phyloP scores from a whole-genome alignment of 305 asterid species.

The Petunia hybrid region DNA sequence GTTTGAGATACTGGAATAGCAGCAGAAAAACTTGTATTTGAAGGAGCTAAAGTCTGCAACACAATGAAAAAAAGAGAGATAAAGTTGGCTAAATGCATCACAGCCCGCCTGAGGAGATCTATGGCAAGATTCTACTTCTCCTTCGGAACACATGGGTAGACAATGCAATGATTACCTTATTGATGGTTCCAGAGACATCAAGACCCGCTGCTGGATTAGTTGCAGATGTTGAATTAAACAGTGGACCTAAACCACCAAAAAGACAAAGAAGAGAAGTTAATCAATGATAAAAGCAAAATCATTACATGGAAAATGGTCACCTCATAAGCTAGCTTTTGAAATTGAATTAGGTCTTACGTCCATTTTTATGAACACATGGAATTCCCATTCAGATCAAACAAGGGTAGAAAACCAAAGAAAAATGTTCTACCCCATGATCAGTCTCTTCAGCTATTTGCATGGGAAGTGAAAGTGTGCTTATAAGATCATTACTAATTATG shows the following conservation, averaged over 20 bases:
- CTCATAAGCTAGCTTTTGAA: background rate
- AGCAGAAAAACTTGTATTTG: conserved; percentile 51
- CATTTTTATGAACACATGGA: background rate
- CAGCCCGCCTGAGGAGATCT: background rate
- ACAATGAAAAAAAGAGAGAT: conserved; percentile 30
- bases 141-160: conserved; percentile 26
- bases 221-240: conserved; percentile 47
- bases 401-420: conserved; percentile 25
- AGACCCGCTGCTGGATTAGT: conserved; percentile 53
- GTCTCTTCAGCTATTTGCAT: conserved; percentile 12
- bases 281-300: background rate
- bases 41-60: conserved; percentile 53
- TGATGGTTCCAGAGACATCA: conserved; percentile 51
- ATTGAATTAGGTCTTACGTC: background rate
- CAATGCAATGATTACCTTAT: conserved; percentile 54
- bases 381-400: background rate
- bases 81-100: conserved; percentile 33
- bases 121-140: conserved; percentile 10
- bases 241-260: conserved; percentile 49
- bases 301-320: background rate
- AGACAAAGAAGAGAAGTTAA: background rate
- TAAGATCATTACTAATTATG: background rate
- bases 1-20: conserved; percentile 55
- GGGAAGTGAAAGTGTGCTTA: background rate
- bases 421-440: conserved; percentile 10